Conservation (phyloP, 179 eudicot species). For the Actinidia polygama region DNA sequence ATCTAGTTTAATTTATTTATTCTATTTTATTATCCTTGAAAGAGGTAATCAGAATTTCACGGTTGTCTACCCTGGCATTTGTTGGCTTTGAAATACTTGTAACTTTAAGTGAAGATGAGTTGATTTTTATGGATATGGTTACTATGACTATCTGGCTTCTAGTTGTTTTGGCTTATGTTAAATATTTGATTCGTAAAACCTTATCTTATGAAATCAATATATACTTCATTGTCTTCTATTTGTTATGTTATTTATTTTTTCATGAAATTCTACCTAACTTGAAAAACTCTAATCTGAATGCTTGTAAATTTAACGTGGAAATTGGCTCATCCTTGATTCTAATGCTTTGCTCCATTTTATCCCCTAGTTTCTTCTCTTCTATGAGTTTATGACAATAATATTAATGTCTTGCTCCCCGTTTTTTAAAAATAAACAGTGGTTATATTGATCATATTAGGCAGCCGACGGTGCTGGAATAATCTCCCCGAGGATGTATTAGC, state of each 20-base stretch:
- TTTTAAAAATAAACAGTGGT: neutral
- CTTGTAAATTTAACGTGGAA: neutral
- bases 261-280: neutral
- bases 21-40: neutral
- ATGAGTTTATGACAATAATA: neutral
- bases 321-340: neutral
- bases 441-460: neutral
- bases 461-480: constrained; percentile 1
- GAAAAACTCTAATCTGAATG: neutral
- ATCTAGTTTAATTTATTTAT: neutral
- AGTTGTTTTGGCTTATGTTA: neutral
- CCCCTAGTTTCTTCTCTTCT: neutral
- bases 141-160: neutral
- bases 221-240: neutral
- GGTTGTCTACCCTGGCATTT: neutral
- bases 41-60: neutral
- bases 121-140: neutral
- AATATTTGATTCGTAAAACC: neutral
- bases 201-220: constrained; percentile 1
- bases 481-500: neutral
- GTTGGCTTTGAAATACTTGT: neutral
- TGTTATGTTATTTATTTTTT: neutral
- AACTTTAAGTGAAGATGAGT: neutral
- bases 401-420: neutral
- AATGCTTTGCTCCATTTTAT: neutral